Evolutionary conservation across 129 eudicot species (phyloP).

Genomic region (Saussurea involucrata): DNA sequence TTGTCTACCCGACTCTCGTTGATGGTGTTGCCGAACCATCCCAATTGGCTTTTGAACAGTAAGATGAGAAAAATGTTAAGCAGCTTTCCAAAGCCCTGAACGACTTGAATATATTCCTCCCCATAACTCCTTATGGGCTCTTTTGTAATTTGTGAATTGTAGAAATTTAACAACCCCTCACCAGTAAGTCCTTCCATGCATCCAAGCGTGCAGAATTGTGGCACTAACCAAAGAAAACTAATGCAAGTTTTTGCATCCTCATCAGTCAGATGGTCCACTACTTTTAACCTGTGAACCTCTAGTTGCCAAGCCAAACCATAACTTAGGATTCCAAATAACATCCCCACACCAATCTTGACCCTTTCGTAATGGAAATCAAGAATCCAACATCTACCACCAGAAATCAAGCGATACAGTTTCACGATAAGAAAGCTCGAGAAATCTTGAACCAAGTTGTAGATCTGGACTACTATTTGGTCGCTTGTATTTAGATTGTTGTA

Average conservation of each 20-base stretch:
- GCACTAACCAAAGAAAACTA: slow-evolving; percentile 18
- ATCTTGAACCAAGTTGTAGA: slow-evolving; percentile 7
- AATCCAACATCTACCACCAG: not conserved
- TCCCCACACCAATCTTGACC: slow-evolving; percentile 7
- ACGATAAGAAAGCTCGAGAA: slow-evolving; percentile 4
- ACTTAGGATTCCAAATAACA: not conserved
- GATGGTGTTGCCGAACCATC: not conserved
- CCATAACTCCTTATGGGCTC: not conserved
- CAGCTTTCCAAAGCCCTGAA: not conserved
- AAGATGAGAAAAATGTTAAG: not conserved
- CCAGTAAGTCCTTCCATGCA: slow-evolving; percentile 3
- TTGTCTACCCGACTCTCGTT: slow-evolving; percentile 2
- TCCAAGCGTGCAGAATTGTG: slow-evolving; percentile 4
- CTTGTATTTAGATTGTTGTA: not conserved
- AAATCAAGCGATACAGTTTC: not conserved
- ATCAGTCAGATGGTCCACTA: not conserved
- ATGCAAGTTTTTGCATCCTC: not conserved
- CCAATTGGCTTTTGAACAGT: not conserved
- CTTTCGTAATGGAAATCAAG: not conserved
- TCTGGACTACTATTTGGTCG: slow-evolving; percentile 2
- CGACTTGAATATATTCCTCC: not conserved
- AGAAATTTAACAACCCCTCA: not conserved
- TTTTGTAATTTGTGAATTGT: not conserved
- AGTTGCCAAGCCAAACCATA: slow-evolving; percentile 11
- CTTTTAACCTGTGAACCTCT: slow-evolving; percentile 11